Evolutionary conservation across 2,329 filamentous ascomycete genomes (phyloP), one percentile per base, ranked within the genome.

Genomic region (Dactylellina sp.): DNA sequence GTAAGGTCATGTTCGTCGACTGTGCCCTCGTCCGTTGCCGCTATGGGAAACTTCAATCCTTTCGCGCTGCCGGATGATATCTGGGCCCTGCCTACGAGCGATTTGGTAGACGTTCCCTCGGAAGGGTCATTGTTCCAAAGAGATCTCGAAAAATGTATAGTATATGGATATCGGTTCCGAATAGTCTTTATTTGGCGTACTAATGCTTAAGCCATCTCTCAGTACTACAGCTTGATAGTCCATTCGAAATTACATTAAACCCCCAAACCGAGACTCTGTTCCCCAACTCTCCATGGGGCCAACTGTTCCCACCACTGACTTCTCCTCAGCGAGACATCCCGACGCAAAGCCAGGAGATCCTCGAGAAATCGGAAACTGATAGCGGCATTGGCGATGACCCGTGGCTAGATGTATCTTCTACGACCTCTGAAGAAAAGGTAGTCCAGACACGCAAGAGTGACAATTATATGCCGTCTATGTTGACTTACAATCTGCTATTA

Each of bases 41-140:
- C 60, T 50, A 74, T 74, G 70, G 70, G 56, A 44, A 62, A 35
- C 47, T 74, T 74, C 70, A 65, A 74, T 66, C 70, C 70, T 66
- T 74, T 74, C 70, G 61, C 70, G 61, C 70, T 74, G 70, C 70
- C 70, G 70, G 70, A 74, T 74, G 70, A 74, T 32, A 24, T 74
- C 39, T 74, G 70, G 70, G 16, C 70, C 24, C 40, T 66, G 44
- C 70, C 70, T 1, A 61, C 61, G 42, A 74, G 70, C 49, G 55
- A 74, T 11, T 46, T 74, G 46, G 20, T 37, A 12, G 28, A 64
- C 16, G 44, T 32, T 25, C 57, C 63, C 50, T 55, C 55, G 4
- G 70, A 66, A 28, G 70, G 66, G 37, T 61, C 70, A 39, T 56
- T 74, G 11, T 74, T 74, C 50, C 46, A 55, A 39, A 59, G 55